These are phyloP conservation scores for Chaetomium globosum DNA, from an alignment of 2,329 filamentous ascomycete genomes.

Conservation along the genomic window DNA sequence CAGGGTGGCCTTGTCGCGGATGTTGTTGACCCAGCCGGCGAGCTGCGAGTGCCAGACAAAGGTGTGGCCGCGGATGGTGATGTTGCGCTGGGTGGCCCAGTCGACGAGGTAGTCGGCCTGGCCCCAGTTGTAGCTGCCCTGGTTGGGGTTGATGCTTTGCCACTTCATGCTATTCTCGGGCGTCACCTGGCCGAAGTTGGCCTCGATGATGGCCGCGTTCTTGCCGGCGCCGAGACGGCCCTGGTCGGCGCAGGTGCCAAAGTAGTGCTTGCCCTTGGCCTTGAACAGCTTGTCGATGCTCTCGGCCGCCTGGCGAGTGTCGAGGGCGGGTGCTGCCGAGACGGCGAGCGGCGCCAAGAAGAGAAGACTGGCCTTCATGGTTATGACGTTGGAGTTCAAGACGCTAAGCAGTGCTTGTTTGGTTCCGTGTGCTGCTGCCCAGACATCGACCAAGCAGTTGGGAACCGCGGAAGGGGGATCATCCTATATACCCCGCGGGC, in stretches of 20 bases:
- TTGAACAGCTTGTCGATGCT: conserved; percentile 61
- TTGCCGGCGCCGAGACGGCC: conserved; percentile 52
- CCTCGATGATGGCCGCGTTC: conserved; percentile 60
- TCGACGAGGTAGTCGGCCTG: conserved; percentile 62
- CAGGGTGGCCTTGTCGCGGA: conserved; percentile 56
- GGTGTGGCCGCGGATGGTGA: conserved; percentile 66
- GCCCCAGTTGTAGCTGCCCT: conserved; percentile 58
- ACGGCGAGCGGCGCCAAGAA: conserved; percentile 46
- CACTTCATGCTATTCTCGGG: conserved; percentile 74
- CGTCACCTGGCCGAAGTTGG: conserved; percentile 66
- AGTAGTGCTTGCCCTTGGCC: conserved; percentile 67
- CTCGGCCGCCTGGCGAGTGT: conserved; percentile 46
- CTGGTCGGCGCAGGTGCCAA: conserved; percentile 61
- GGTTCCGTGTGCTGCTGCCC: not conserved
- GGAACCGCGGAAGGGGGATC: not conserved
- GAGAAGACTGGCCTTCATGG: conserved; percentile 42
- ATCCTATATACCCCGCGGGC: not conserved
- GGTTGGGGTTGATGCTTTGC: conserved; percentile 57
- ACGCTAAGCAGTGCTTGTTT: not conserved
- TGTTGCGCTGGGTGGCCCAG: conserved; percentile 59
- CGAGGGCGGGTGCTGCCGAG: conserved; percentile 41
- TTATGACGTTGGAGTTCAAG: conserved; percentile 17
- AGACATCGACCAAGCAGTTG: not conserved
- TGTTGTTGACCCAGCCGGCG: conserved; percentile 60
- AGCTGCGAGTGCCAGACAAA: conserved; percentile 67